Base-by-base conservation (phyloP, 441 rosid species). In the Jatropha multifida region DNA sequence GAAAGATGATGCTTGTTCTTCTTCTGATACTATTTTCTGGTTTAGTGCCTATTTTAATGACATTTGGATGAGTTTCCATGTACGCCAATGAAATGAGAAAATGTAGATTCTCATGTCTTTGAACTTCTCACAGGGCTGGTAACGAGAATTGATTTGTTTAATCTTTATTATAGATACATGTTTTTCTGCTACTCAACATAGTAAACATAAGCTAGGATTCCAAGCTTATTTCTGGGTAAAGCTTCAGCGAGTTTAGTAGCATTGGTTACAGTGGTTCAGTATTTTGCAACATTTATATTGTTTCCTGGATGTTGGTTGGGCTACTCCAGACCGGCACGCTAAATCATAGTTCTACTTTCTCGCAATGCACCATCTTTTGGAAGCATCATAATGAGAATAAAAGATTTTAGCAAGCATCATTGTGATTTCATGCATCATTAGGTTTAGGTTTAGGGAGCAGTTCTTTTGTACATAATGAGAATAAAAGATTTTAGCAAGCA, bases 41-140 rank as follows among this genome's bases (percentile, higher is more conserved):
- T 54, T 69, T 51, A 32, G 7, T 37, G 12, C 79, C 46, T 60
- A 59, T 44, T 76, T 76, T 63, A 66, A 67, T 20, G 60, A 58
- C 65, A 71, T 65, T 32, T 84, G 23, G 42, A 18, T 69, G 74
- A 61, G 75, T 66, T 74, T 65, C 46, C 60, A 38, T 38, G 55
- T 26, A 8, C 46, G 70, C 73, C 68, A 27, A 44, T 70, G 79
- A 67, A 73, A 44, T 26, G 71, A 46, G 77, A 62, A 63, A 18
- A 48, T 46, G 56, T 55, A 18, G 64, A 13, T 20, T 26, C 23
- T 26, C 58, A 17, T 42, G 6, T 51, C 42, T 51, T 32, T 14
- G 17, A 67, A 70, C 17, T 15, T 41, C 60, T 40, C 26, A 3
- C 44, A 52, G 61, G 17, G 55, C 41, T 41, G n/a, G n/a, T 63